Conservation (phyloP, 1,284 basidiomycete genomes). For the Trametes versicolor region DNA sequence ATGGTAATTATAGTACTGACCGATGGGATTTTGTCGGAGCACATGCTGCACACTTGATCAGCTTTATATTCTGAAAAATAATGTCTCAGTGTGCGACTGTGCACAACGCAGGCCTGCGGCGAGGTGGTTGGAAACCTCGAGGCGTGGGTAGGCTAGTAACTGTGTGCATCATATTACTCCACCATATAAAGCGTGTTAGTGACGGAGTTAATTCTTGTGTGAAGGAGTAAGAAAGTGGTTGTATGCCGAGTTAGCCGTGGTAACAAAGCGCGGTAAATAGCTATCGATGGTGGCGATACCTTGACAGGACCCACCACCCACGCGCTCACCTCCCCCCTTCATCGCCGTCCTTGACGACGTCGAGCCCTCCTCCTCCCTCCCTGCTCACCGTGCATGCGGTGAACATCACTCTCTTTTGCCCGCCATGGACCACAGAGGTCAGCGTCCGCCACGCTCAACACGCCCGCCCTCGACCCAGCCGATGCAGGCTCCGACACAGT, state of each 20-base stretch:
- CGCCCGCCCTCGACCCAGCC: constrained; percentile 46
- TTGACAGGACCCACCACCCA: constrained; percentile 27
- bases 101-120: not conserved
- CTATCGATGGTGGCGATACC: constrained; percentile 17
- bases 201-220: not conserved
- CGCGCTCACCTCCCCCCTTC: constrained; percentile 32
- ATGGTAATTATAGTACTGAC: constrained; percentile 6
- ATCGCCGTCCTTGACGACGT: constrained; percentile 33
- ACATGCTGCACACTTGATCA: not conserved
- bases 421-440: constrained; percentile 48
- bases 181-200: not conserved
- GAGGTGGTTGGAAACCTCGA: not conserved
- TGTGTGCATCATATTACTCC: constrained; percentile 12
- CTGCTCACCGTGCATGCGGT: constrained; percentile 39
- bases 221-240: constrained; percentile 10
- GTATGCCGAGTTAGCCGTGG: constrained; percentile 5
- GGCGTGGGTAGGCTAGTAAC: not conserved
- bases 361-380: constrained; percentile 22
- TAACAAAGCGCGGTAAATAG: constrained; percentile 19
- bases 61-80: not conserved
- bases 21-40: constrained; percentile 9
- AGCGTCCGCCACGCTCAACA: constrained; percentile 52
- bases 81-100: not conserved
- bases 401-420: constrained; percentile 35
- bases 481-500: constrained; percentile 36